Percentiles rank a stretch among this genome's conserved stretches.
phyloP scores from a whole-genome alignment of 306 rosid species.

The Phaseolus lunatus region DNA sequence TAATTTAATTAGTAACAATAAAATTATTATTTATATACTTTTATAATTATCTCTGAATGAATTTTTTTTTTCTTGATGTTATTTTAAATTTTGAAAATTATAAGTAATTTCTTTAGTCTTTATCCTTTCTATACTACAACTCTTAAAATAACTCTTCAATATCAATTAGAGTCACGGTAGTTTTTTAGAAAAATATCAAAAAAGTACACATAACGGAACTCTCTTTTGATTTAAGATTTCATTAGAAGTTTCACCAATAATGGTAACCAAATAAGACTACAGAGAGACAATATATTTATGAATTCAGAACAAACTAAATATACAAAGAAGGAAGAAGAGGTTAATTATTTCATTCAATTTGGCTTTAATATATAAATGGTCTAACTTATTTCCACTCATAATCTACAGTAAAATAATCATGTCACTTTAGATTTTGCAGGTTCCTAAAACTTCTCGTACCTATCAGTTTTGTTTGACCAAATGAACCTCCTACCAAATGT shows the following conservation, averaged over 20 bases:
- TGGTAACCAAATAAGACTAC: neutral
- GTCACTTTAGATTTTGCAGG: constrained; percentile 22
- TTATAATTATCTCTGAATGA: too few relatives aligned
- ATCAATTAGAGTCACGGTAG: constrained; percentile 23
- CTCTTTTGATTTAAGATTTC: constrained; percentile 8
- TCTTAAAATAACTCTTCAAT: neutral
- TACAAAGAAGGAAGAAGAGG: constrained; percentile 29
- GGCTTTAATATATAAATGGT: constrained; percentile 35
- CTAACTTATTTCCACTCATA: constrained; percentile 32
- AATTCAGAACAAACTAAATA: constrained; percentile 22
- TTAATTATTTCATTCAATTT: constrained; percentile 28
- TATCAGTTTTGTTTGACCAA: constrained; percentile 91
- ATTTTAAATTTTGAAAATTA: too few relatives aligned
- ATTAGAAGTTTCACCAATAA: neutral
- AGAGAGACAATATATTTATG: neutral
- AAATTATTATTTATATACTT: too few relatives aligned
- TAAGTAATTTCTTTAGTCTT: neutral
- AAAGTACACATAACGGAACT: neutral
- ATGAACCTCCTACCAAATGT: constrained; percentile 72
- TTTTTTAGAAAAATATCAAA: neutral
- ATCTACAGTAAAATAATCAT: constrained; percentile 19
- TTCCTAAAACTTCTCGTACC: constrained; percentile 59
- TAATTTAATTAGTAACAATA: too few relatives aligned
- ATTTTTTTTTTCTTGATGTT: too few relatives aligned
- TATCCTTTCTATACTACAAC: neutral